Percentiles rank a stretch among this genome's conserved stretches.
phyloP scores from a whole-genome alignment of 768 basidiomycete species.

The Xerocomellus amylosporus region DNA sequence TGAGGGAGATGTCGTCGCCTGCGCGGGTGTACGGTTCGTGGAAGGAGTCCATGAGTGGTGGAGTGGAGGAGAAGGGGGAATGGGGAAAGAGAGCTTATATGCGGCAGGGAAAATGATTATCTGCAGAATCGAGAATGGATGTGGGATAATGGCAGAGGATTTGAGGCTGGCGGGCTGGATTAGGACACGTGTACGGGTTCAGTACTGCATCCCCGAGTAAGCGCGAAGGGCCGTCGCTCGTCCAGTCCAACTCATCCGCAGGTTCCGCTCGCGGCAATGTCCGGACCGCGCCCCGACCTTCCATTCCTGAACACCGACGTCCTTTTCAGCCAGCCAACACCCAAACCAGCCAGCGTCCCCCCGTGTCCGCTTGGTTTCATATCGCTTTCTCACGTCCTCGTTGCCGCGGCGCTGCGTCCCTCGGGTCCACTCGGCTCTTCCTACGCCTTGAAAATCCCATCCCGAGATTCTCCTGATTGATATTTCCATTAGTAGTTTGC shows the following conservation, averaged over 20 bases:
- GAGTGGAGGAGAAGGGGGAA: not conserved
- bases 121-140: conserved; percentile 25
- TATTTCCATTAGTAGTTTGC: not conserved
- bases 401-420: not conserved
- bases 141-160: conserved; percentile 20
- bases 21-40: conserved; percentile 64
- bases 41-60: conserved; percentile 63
- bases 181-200: conserved; percentile 16
- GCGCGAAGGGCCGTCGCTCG: not conserved
- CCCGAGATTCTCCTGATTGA: conserved; percentile 17
- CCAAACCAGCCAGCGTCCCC: conserved; percentile 6
- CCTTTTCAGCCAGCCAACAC: conserved; percentile 6
- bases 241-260: not conserved
- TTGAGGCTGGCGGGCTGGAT: conserved; percentile 26
- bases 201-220: not conserved
- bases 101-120: conserved; percentile 24
- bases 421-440: conserved; percentile 13
- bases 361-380: conserved; percentile 1
- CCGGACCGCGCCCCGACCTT: conserved; percentile 19
- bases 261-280: conserved; percentile 10
- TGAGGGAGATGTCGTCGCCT: conserved; percentile 65
- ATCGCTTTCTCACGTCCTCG: not conserved
- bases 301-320: conserved; percentile 12
- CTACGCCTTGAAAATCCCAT: not conserved
- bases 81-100: conserved; percentile 18